Evolutionary conservation across 176 grass and related monocot species (phyloP).

Genomic region (Metroxylon sagu): DNA sequence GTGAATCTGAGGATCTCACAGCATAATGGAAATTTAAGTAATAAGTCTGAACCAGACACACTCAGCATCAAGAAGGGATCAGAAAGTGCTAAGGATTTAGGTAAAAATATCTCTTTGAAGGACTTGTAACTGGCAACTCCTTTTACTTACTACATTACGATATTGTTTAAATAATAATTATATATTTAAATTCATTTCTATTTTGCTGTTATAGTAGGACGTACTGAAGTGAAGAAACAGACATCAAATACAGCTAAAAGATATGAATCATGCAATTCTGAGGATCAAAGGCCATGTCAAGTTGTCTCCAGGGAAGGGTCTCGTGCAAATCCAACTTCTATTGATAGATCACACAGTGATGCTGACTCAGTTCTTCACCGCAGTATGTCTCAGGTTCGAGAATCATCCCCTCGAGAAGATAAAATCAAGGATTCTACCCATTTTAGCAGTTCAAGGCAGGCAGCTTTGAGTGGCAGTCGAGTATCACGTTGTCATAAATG

Average conservation of each 20-base stretch:
- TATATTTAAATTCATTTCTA: conserved; percentile 24
- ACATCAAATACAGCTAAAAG: conserved; percentile 26
- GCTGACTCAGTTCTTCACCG: conserved; percentile 28
- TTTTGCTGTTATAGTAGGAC: conserved; percentile 29
- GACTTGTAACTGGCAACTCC: neutral
- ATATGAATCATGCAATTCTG: conserved; percentile 19
- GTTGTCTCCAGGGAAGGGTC: conserved; percentile 25
- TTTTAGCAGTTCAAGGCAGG: conserved; percentile 19
- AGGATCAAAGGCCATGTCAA: conserved; percentile 12
- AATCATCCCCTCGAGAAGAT: conserved; percentile 27
- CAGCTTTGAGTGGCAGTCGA: conserved; percentile 25
- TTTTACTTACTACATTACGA: neutral
- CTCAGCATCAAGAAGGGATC: conserved; percentile 30
- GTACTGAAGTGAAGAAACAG: conserved; percentile 55
- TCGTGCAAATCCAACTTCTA: neutral
- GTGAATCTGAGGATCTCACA: conserved; percentile 27
- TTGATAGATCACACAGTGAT: conserved; percentile 35
- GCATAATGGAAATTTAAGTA: conserved; percentile 28
- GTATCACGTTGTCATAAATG: conserved; percentile 47
- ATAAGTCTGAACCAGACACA: conserved; percentile 30
- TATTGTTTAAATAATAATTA: conserved; percentile 18
- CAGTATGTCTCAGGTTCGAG: conserved; percentile 25
- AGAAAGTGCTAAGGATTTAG: conserved; percentile 28
- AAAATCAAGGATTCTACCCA: conserved; percentile 35
- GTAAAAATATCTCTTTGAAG: conserved; percentile 15